phyloP scores from a whole-genome alignment of 2,329 filamentous ascomycete species.

The Fragosphaeria purpurea region DNA sequence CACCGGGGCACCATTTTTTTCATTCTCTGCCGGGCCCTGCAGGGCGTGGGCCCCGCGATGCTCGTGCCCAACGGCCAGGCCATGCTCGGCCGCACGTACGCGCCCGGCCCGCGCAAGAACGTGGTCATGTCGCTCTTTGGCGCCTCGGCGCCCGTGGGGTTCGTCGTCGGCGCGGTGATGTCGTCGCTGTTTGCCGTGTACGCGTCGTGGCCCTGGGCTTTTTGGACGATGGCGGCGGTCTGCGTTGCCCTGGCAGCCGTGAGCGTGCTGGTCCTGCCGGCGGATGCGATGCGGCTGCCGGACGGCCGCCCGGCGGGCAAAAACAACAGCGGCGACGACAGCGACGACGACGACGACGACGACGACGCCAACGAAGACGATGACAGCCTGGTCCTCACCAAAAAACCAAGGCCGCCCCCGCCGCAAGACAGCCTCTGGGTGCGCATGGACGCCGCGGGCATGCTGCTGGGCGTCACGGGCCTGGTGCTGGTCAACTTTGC shows the following conservation, averaged over 20 bases:
- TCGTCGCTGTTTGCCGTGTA: constrained; percentile 28
- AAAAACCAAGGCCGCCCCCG: neutral
- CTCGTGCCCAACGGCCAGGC: constrained; percentile 55
- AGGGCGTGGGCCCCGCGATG: constrained; percentile 48
- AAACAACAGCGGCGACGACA: neutral
- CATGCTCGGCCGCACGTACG: constrained; percentile 48
- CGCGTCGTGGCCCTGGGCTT: constrained; percentile 39
- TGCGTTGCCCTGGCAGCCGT: constrained; percentile 15
- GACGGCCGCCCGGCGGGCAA: no score
- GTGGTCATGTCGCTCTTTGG: constrained; percentile 48
- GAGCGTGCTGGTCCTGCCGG: constrained; percentile 16
- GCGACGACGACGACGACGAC: neutral
- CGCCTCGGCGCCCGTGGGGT: constrained; percentile 35
- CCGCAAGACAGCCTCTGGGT: constrained; percentile 15
- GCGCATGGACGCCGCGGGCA: constrained; percentile 18
- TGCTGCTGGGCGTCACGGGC: constrained; percentile 33
- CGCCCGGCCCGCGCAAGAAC: constrained; percentile 46
- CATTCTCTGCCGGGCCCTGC: constrained; percentile 16
- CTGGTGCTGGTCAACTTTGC: constrained; percentile 48
- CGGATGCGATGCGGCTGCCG: neutral
- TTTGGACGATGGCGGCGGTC: constrained; percentile 25
- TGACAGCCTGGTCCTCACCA: neutral
- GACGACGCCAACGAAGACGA: neutral
- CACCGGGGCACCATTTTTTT: constrained; percentile 16
- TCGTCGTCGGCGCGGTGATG: constrained; percentile 31